Evolutionary conservation across 2,329 filamentous ascomycete species (phyloP), one percentile per base, ranked within the genome.

Genomic region (Lithohypha guttulata): DNA sequence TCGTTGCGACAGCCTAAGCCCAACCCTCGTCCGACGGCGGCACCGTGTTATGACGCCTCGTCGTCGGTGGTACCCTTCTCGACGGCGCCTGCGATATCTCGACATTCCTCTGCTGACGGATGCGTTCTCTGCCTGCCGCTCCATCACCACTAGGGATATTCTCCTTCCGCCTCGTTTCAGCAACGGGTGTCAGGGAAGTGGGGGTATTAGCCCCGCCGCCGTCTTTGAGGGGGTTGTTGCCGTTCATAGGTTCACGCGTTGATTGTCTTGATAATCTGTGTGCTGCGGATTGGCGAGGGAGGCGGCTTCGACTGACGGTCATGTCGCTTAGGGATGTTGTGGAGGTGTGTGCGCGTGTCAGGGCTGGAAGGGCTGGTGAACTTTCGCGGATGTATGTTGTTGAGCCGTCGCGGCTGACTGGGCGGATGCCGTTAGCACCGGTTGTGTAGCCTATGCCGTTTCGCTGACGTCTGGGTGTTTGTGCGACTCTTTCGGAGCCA

Each of bases 401-500:
- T 10, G 50, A 46, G 2, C 49, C 50, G 19, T 53, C 50, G 8
- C 50, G 45, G 35, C 49, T 51, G 17, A 43, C 46, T 8, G 50
- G 50, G 6, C 50, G 47, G 22, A 51, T 48, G 22, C 40, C 49
- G 26, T 21, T 46, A 4, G 45, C 26, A 3, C 48, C 47, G 35
- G 49, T 51, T 41, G 47, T 39, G 29, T 51, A 51, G 11, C 27
- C 25, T 5, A 53, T 42, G 20, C 50, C 49, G 22, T 50, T 51
- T 13, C 48, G 45, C 32, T 49, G 47, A 14, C 50, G 41, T 22
- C 50, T 35, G n/a, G 50, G 50, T 6, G 50, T 53, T 19, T 51
- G 48, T 7, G 36, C 26, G 6, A 43, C 22, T 14, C 44, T 42
- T 7, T 45, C 45, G 1, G 47, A 41, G 19, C 43, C 42, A 28